These are phyloP conservation scores for Trametes sanguinea DNA, from an alignment of 768 basidiomycete genomes.

Conservation along the genomic window DNA sequence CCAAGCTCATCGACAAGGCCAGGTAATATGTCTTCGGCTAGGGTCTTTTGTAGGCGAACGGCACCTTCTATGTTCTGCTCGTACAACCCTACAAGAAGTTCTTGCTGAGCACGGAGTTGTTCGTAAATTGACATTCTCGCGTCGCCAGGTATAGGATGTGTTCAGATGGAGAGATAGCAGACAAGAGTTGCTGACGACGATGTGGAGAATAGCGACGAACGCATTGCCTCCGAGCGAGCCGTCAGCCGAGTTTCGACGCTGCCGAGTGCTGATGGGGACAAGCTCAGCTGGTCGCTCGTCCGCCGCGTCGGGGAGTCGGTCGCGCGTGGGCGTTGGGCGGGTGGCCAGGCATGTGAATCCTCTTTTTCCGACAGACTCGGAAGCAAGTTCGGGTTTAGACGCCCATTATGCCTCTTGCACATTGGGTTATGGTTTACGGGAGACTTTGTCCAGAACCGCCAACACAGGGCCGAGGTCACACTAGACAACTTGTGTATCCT, in stretches of 20 bases:
- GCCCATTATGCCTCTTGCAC: background rate
- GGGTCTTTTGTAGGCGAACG: constrained; percentile 47
- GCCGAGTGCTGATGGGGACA: background rate
- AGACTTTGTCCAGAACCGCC: constrained; percentile 5
- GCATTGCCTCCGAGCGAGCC: constrained; percentile 1
- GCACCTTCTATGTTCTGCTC: constrained; percentile 49
- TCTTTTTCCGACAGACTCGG: background rate
- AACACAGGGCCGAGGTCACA: constrained; percentile 3
- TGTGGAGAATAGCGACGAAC: background rate
- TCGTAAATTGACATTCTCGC: constrained; percentile 16
- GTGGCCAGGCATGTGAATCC: constrained; percentile 4
- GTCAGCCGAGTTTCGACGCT: background rate
- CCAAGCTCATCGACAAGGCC: constrained; percentile 59
- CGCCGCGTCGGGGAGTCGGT: background rate
- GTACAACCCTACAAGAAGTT: constrained; percentile 53
- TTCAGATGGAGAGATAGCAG: background rate
- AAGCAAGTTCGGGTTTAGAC: background rate
- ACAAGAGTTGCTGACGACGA: background rate
- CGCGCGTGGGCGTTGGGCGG: no score
- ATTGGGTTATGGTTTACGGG: background rate
- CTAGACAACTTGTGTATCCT: constrained; percentile 6
- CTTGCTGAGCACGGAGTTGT: constrained; percentile 36
- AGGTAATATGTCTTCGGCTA: constrained; percentile 61
- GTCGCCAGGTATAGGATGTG: background rate
- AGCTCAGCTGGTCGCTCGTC: background rate